Percentiles rank a stretch among this genome's conserved stretches.
These are phyloP conservation scores for Mucor irregularis DNA, from an alignment of 371 early-diverging fungal genomes.

Conservation along the genomic window DNA sequence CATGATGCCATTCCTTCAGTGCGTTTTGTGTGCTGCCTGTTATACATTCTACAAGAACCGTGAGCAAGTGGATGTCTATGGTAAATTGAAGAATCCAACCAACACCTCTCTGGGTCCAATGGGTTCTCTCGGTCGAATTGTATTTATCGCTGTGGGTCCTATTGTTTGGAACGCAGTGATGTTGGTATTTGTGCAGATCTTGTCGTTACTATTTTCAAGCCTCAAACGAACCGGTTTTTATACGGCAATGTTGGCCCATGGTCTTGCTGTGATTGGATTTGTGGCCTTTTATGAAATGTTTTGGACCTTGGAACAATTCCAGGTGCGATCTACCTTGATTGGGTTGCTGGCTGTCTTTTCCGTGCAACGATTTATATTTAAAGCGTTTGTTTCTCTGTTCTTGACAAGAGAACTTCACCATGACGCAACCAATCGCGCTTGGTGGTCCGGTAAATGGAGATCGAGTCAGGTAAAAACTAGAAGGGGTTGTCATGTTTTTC, in stretches of 20 bases:
- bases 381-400: slow-evolving; percentile 66
- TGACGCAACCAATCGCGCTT: slow-evolving; percentile 80
- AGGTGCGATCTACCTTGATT: slow-evolving; percentile 58
- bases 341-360: slow-evolving; percentile 67
- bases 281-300: slow-evolving; percentile 62
- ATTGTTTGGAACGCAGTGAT: slow-evolving; percentile 68
- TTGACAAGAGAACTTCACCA: slow-evolving; percentile 80
- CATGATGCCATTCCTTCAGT: slow-evolving; percentile 72
- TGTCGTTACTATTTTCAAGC: slow-evolving; percentile 58
- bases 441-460: slow-evolving; percentile 90
- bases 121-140: slow-evolving; percentile 47
- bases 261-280: slow-evolving; percentile 59
- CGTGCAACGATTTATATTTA: slow-evolving; percentile 73
- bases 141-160: slow-evolving; percentile 67
- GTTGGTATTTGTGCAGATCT: slow-evolving; percentile 63
- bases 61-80: slow-evolving; percentile 29
- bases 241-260: slow-evolving; percentile 69
- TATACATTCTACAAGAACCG: slow-evolving; percentile 63
- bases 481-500: background rate
- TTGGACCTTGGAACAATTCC: slow-evolving; percentile 72
- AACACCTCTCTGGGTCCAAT: slow-evolving; percentile 17
- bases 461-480: slow-evolving; percentile 33
- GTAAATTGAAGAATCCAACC: slow-evolving; percentile 13
- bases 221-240: slow-evolving; percentile 65
- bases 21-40: slow-evolving; percentile 57